These are phyloP conservation scores for Scedosporium apiospermum DNA, from an alignment of 2,329 filamentous ascomycete genomes.

Conservation along the genomic window DNA sequence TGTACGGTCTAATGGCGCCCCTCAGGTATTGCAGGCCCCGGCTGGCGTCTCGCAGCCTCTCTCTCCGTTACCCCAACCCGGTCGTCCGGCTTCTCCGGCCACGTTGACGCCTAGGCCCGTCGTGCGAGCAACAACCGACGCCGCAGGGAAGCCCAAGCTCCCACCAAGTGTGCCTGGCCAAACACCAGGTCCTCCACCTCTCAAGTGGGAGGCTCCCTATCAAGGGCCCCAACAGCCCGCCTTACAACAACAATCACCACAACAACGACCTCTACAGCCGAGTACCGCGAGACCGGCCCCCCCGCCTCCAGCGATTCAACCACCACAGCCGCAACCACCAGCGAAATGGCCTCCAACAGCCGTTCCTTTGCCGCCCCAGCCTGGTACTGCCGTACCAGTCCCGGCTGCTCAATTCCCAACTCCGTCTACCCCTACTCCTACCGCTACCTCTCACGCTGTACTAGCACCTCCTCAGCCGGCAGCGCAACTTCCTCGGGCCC, in stretches of 20 bases:
- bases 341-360: not conserved
- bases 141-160: constrained; percentile 1
- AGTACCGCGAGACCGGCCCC: not conserved
- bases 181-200: constrained; percentile 2
- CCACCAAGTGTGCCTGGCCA: not conserved
- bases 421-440: not conserved
- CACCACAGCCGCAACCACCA: constrained; percentile 15
- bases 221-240: constrained; percentile 1
- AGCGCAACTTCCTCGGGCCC: constrained; percentile 1
- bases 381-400: not conserved
- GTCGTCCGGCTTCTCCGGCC: not conserved
- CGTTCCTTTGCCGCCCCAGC: not conserved
- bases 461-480: constrained; percentile 5
- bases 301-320: constrained; percentile 17
- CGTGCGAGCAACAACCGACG: not conserved
- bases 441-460: not conserved
- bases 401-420: not conserved
- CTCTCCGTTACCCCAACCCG: not conserved
- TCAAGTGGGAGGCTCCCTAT: constrained; percentile 9
- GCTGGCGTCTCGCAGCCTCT: constrained; percentile 2
- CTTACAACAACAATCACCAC: constrained; percentile 11
- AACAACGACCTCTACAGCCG: constrained; percentile 9
- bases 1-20: constrained; percentile 1
- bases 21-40: constrained; percentile 5
- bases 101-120: not conserved